Conservation (phyloP, 768 basidiomycete genomes). For the Pisolithus microcarpus region DNA sequence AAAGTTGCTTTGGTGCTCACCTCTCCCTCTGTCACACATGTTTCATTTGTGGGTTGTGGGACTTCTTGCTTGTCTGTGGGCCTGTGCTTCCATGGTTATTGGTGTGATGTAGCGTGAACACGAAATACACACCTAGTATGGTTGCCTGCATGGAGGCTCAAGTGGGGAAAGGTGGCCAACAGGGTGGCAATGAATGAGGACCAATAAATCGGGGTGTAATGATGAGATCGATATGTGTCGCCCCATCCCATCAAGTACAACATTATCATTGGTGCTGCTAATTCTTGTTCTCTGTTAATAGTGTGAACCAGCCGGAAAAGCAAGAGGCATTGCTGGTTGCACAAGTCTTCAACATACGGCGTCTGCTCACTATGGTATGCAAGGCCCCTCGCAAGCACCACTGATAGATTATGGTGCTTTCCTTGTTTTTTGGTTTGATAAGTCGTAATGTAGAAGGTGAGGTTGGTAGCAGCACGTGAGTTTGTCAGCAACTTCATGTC, state of each 20-base stretch:
- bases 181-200: slow-evolving; percentile 14
- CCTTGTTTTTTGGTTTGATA: slow-evolving; percentile 32
- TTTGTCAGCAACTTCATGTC: slow-evolving; percentile 36
- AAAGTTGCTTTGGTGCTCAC: too few species aligned
- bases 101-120: too few species aligned
- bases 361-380: slow-evolving; percentile 22
- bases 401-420: slow-evolving; percentile 27
- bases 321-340: slow-evolving; percentile 21
- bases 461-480: slow-evolving; percentile 25
- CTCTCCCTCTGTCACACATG: too few species aligned
- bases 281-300: slow-evolving; percentile 33
- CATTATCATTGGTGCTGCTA: slow-evolving; percentile 32
- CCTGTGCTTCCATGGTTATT: too few species aligned
- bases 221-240: slow-evolving; percentile 30
- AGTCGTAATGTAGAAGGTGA: slow-evolving; percentile 27
- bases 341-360: slow-evolving; percentile 7
- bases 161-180: background rate
- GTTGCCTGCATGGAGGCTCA: background rate
- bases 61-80: too few species aligned
- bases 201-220: slow-evolving; percentile 32
- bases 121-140: too few species aligned
- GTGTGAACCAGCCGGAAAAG: slow-evolving; percentile 27
- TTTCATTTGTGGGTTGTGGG: too few species aligned
- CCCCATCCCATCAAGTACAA: slow-evolving; percentile 41
- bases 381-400: slow-evolving; percentile 26